Base-by-base conservation (phyloP, 2,329 filamentous ascomycete genomes). In the Trichophyton benhamiae region DNA sequence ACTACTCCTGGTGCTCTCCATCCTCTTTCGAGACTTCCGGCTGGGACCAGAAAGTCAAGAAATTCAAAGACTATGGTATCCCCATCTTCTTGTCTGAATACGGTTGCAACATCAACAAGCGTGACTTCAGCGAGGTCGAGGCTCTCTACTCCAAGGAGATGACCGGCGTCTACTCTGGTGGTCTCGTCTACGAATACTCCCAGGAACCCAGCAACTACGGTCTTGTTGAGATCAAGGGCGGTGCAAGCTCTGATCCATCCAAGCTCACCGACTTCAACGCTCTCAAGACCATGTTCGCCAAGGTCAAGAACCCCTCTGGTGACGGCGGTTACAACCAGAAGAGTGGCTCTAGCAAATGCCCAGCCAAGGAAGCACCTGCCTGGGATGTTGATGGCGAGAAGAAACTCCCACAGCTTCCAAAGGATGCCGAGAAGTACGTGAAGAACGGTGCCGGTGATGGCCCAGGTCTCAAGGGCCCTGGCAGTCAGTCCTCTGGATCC, bases 71-170 rank as follows among this genome's bases (percentile, higher is more conserved):
- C 73, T 96, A 95, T 74, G 89, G 89, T 68, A 79, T 96, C 60
- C 89, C 91, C 62, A 87, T 96, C 71, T 96, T 96, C 84, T 82
- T 99, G 60, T 96, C 91, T 58, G 94, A 97, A 76, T 97, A 88
- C 72, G 94, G 94, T 65, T 99, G 94, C 81, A 86, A 83, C 76
- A 87, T 83, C 72, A 91, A 89, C 80, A 83, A 79, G 63, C 91
- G 92, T 68, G 79, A 87, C 70, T 99, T 96, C 70, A 80, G 84
- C 63, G 92, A 96, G 78, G 77, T 96, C 59, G 75, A 76, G 57
- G 81, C 91, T 53, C 80, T 99, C 62, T 97, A 96, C 86, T 83
- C 79, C 75, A 76, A 75, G 20, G 74, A 96, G 63, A 97, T 97
- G 92, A 91, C 87, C 6, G 68, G 75, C 17, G 91, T 96, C 69